phyloP scores from a whole-genome alignment of 2,329 filamentous ascomycete genomes.

The Chrysosporium queenslandicum region DNA sequence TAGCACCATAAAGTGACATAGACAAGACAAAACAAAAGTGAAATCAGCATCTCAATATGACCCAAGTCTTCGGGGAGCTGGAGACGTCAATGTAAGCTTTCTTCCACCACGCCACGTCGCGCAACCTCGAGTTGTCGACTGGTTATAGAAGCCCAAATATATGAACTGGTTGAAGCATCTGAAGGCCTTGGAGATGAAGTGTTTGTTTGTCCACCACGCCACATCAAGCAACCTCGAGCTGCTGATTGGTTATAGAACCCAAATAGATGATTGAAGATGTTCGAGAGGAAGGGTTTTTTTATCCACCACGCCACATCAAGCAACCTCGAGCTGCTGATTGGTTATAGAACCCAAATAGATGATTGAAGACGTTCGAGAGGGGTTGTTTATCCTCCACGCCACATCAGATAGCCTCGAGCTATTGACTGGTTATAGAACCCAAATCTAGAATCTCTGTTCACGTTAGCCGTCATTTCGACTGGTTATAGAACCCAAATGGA shows the following conservation, averaged over 20 bases:
- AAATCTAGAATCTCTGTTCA: background rate
- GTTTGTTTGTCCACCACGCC: slow-evolving; percentile 6
- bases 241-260: slow-evolving; percentile 9
- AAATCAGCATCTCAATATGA: no score
- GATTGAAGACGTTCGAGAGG: background rate
- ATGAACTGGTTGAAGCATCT: background rate
- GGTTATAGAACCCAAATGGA: background rate
- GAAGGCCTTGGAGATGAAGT: no score
- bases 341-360: background rate
- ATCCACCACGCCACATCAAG: no score
- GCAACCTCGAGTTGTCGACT: slow-evolving; percentile 1
- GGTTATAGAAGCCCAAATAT: slow-evolving; percentile 1
- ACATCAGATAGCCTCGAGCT: slow-evolving; percentile 4
- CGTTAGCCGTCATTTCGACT: background rate
- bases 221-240: slow-evolving; percentile 3
- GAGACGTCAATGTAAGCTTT: background rate
- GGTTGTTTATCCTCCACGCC: slow-evolving; percentile 6
- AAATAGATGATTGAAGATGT: background rate
- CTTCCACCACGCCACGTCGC: slow-evolving; percentile 6
- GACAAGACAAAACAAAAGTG: no score
- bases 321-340: background rate
- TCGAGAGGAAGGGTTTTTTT: no score
- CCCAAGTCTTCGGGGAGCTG: no score
- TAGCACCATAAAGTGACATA: no score
- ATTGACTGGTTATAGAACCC: slow-evolving; percentile 1